Conservation (phyloP, 495 filamentous ascomycete genomes). For the Tuber melanosporum region DNA sequence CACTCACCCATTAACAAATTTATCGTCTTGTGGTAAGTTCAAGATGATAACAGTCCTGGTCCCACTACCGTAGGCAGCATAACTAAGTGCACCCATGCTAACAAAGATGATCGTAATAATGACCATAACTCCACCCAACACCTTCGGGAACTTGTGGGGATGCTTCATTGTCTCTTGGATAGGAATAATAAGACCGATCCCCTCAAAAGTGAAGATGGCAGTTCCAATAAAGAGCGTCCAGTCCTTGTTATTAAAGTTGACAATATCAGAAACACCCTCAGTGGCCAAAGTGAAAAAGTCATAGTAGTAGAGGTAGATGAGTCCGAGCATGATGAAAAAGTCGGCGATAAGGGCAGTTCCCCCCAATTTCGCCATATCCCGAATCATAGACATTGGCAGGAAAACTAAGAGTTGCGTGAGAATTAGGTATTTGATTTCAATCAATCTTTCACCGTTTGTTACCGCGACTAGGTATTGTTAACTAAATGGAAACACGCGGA, state of each 20-base stretch:
- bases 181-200: slow-evolving; percentile 95
- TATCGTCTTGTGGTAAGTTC: slow-evolving; percentile 92
- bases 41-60: slow-evolving; percentile 94
- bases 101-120: slow-evolving; percentile 87
- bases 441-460: slow-evolving; percentile 67
- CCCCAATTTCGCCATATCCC: slow-evolving; percentile 90
- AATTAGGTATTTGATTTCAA: slow-evolving; percentile 83
- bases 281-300: slow-evolving; percentile 69
- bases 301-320: slow-evolving; percentile 93
- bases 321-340: slow-evolving; percentile 82
- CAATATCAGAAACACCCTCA: slow-evolving; percentile 75
- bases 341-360: slow-evolving; percentile 88
- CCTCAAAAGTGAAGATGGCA: slow-evolving; percentile 97
- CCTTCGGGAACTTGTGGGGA: slow-evolving; percentile 76
- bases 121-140: slow-evolving; percentile 84
- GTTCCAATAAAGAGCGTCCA: slow-evolving; percentile 98
- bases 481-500: background rate
- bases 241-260: slow-evolving; percentile 72
- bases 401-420: slow-evolving; percentile 90
- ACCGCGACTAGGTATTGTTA: slow-evolving; percentile 50
- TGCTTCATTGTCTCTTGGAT: slow-evolving; percentile 95
- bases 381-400: slow-evolving; percentile 81
- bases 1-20: slow-evolving; percentile 70
- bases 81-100: slow-evolving; percentile 83
- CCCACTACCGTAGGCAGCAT: slow-evolving; percentile 88